phyloP scores from a whole-genome alignment of 2,329 filamentous ascomycete genomes.

The Penicillium olsonii region DNA sequence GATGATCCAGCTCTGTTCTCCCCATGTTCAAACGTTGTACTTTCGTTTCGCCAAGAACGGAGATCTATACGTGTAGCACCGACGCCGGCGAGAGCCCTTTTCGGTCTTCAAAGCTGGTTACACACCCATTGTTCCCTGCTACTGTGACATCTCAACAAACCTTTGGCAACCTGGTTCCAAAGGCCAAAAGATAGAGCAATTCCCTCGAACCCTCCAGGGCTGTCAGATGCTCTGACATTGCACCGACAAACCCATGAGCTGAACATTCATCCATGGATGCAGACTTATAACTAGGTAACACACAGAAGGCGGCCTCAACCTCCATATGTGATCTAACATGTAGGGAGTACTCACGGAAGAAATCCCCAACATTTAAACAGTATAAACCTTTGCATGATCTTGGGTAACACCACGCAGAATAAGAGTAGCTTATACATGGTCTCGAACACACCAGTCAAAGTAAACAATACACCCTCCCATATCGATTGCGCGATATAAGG shows the following conservation, averaged over 20 bases:
- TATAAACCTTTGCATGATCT: neutral
- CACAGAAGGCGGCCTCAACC: too few relatives aligned
- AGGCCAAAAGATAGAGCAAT: too few relatives aligned
- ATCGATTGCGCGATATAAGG: neutral
- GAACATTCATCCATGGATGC: neutral
- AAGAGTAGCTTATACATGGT: neutral
- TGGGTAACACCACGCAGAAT: conserved; percentile 2
- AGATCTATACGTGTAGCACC: neutral
- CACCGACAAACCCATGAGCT: neutral
- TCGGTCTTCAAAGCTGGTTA: neutral
- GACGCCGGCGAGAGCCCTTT: neutral
- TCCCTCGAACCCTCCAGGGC: too few relatives aligned
- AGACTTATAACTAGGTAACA: too few relatives aligned
- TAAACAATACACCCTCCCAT: neutral
- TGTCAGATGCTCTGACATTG: neutral
- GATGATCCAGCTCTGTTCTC: too few relatives aligned
- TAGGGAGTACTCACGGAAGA: neutral
- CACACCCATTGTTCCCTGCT: neutral
- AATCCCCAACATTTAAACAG: neutral
- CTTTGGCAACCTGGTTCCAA: neutral
- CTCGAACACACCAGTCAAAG: neutral
- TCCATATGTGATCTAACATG: too few relatives aligned
- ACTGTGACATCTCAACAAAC: neutral
- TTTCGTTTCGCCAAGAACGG: too few relatives aligned
- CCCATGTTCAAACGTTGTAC: too few relatives aligned